Conservation (phyloP, 495 filamentous ascomycete species). For the Neurospora sublineolata region DNA sequence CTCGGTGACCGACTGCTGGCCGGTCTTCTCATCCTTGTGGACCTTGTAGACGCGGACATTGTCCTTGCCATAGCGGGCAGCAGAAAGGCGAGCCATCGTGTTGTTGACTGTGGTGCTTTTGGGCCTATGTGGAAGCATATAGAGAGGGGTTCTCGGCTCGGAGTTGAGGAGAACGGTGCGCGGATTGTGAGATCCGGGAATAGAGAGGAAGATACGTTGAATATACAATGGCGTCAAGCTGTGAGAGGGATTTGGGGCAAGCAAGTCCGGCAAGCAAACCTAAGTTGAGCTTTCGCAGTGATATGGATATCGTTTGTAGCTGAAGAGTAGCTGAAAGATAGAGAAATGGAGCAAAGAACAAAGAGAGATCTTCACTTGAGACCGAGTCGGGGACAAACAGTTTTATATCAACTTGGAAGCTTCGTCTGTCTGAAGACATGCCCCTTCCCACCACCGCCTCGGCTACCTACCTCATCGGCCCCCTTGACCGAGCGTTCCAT, state of each 20-base stretch:
- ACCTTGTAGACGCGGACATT: slow-evolving; percentile 97
- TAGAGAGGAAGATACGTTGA: neutral
- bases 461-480: neutral
- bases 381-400: neutral
- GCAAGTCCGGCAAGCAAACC: neutral
- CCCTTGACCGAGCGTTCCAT: neutral
- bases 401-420: neutral
- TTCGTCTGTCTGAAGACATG: neutral
- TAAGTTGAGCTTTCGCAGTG: neutral
- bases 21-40: slow-evolving; percentile 60
- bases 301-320: neutral
- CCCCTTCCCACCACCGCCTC: neutral
- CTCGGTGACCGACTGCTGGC: slow-evolving; percentile 75
- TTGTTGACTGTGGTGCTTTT: neutral
- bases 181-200: neutral
- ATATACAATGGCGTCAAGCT: neutral
- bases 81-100: slow-evolving; percentile 49
- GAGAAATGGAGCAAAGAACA: neutral
- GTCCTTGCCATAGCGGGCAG: slow-evolving; percentile 89
- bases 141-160: neutral
- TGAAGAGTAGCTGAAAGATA: neutral
- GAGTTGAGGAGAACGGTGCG: neutral
- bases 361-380: neutral
- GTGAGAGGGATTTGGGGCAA: neutral
- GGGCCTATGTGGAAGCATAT: neutral